Evolutionary conservation across 441 rosid species (phyloP).

Genomic region (Adansonia gregorii): DNA sequence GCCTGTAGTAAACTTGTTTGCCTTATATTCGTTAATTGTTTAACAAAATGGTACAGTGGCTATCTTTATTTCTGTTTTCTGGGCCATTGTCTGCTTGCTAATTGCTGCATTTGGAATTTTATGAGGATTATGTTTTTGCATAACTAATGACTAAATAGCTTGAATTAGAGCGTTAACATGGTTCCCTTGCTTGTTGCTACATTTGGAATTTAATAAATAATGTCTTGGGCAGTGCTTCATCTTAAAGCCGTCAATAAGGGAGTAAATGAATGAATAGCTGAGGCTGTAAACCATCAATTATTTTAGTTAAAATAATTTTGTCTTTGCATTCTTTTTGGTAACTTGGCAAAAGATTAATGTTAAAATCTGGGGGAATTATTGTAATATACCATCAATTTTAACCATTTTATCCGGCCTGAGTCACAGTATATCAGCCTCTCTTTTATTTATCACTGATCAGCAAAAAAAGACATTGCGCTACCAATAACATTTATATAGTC

Average conservation of each 20-base stretch:
- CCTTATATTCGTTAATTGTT: background rate
- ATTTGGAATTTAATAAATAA: slow-evolving; percentile 10
- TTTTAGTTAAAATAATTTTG: slow-evolving; percentile 8
- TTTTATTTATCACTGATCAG: background rate
- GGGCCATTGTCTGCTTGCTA: slow-evolving; percentile 5
- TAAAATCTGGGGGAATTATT: background rate
- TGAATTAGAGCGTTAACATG: background rate
- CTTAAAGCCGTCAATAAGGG: slow-evolving; percentile 17
- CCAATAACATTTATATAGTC: slow-evolving; percentile 8
- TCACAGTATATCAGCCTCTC: slow-evolving; percentile 4
- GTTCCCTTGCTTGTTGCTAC: slow-evolving; percentile 11
- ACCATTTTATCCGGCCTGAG: background rate
- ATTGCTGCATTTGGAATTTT: background rate
- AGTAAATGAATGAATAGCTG: slow-evolving; percentile 19
- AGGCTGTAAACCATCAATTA: background rate
- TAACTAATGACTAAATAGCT: slow-evolving; percentile 10
- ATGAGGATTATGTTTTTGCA: background rate
- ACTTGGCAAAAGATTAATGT: slow-evolving; percentile 8
- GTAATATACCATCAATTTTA: slow-evolving; percentile 12
- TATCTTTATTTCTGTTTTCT: background rate
- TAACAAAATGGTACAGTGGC: slow-evolving; percentile 11
- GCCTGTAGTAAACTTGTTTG: slow-evolving; percentile 6
- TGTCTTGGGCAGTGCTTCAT: slow-evolving; percentile 11
- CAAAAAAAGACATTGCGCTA: background rate
- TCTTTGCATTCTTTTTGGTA: slow-evolving; percentile 7